These are phyloP conservation scores for Cyclotella distinguenda DNA, from an alignment of 108 stramenopile genomes.

Conservation along the genomic window DNA sequence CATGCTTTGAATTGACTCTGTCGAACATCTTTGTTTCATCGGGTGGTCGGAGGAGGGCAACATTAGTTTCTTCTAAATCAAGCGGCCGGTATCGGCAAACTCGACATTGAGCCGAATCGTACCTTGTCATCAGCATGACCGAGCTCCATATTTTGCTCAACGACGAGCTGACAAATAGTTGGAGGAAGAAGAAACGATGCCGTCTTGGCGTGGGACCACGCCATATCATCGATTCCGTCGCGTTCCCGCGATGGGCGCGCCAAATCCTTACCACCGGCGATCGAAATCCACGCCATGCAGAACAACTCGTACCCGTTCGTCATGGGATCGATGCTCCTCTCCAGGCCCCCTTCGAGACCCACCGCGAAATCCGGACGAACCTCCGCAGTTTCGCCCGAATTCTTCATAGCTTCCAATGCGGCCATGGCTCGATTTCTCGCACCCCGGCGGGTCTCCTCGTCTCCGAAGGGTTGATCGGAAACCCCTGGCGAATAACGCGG, in stretches of 20 bases:
- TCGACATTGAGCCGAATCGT: too few species aligned
- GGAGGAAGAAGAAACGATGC: conserved; percentile 82
- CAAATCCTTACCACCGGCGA: conserved; percentile 58
- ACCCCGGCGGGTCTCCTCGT: conserved; percentile 80
- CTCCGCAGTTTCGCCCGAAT: conserved; percentile 10
- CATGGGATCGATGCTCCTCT: conserved; percentile 33
- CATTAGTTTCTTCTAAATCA: too few species aligned
- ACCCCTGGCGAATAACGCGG: too few species aligned
- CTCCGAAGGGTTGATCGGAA: conserved; percentile 87
- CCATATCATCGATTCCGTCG: conserved; percentile 13
- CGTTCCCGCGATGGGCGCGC: conserved; percentile 6
- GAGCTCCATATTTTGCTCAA: conserved; percentile 80
- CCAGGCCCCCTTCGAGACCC: conserved; percentile 93
- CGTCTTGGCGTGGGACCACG: conserved; percentile 67
- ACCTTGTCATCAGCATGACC: conserved; percentile 90
- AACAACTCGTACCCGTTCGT: conserved; percentile 45
- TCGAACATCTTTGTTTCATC: too few species aligned
- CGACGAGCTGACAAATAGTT: conserved; percentile 55
- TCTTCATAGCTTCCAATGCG: conserved; percentile 54
- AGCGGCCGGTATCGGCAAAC: too few species aligned
- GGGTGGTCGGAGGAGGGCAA: too few species aligned
- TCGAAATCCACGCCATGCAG: conserved; percentile 94
- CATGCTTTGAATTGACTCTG: conserved; percentile 73
- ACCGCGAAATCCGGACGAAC: conserved; percentile 66
- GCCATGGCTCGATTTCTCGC: conserved; percentile 79